Evolutionary conservation across 768 basidiomycete genomes (phyloP).

Genomic region (Tricholoma hemisulphureum): DNA sequence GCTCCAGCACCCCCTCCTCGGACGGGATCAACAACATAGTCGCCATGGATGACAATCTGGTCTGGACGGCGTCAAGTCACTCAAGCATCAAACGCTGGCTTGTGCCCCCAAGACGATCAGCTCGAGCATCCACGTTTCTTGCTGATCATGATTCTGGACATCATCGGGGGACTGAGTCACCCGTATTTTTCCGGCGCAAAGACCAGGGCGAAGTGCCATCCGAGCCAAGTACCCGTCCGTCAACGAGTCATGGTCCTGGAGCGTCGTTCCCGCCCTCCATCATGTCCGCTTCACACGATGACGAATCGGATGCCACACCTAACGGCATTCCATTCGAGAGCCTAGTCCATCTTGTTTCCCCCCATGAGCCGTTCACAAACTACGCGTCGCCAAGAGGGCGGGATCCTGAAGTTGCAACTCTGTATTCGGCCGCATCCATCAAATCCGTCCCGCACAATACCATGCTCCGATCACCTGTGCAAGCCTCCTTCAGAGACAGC

Average conservation of each 20-base stretch:
- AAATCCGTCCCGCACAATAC: slow-evolving; percentile 58
- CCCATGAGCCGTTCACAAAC: slow-evolving; percentile 58
- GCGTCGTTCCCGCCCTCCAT: slow-evolving; percentile 35
- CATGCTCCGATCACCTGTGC: slow-evolving; percentile 32
- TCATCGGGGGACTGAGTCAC: slow-evolving; percentile 16
- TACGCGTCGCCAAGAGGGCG: slow-evolving; percentile 40
- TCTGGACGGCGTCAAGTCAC: slow-evolving; percentile 89
- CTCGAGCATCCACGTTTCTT: slow-evolving; percentile 27
- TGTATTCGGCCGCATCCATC: slow-evolving; percentile 84
- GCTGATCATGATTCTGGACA: slow-evolving; percentile 14
- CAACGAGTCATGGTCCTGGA: slow-evolving; percentile 26
- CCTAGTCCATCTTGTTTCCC: slow-evolving; percentile 66
- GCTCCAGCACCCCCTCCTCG: slow-evolving; percentile 34
- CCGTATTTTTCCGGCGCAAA: slow-evolving; percentile 16
- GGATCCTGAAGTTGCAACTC: slow-evolving; percentile 79
- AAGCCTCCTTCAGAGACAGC: slow-evolving; percentile 31
- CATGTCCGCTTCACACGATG: slow-evolving; percentile 32
- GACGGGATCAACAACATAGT: slow-evolving; percentile 78
- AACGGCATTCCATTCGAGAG: slow-evolving; percentile 71
- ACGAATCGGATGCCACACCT: slow-evolving; percentile 35
- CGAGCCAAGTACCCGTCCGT: slow-evolving; percentile 28
- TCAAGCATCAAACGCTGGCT: slow-evolving; percentile 84
- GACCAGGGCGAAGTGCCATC: slow-evolving; percentile 13
- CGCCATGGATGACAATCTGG: slow-evolving; percentile 74
- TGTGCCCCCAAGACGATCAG: slow-evolving; percentile 51